phyloP scores from a whole-genome alignment of 108 stramenopile genomes.

The Halocafeteria seosinensis region DNA sequence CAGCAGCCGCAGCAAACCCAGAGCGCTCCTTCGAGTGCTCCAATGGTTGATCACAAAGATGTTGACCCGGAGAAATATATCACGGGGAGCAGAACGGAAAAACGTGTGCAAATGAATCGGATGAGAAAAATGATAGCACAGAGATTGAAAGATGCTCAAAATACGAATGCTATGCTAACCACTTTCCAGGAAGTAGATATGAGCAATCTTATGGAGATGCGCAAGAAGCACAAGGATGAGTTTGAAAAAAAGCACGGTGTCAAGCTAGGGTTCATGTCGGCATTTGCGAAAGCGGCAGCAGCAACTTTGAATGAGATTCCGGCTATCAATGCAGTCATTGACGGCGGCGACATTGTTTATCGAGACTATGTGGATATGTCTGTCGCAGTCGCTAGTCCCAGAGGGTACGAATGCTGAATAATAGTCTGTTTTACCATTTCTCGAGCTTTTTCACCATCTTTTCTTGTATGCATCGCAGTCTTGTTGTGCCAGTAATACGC shows the following conservation, averaged over 20 bases:
- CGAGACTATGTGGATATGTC: constrained; percentile 88
- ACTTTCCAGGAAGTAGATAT: constrained; percentile 99
- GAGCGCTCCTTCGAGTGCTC: background rate
- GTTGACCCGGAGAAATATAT: background rate
- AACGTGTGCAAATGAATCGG: constrained; percentile 92
- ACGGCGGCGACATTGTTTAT: constrained; percentile 96
- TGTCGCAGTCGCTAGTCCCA: constrained; percentile 86
- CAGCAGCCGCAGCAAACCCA: background rate
- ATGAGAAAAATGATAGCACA: constrained; percentile 91
- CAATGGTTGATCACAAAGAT: no score
- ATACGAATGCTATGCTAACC: constrained; percentile 95
- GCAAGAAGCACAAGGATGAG: constrained; percentile 76
- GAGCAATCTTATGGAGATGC: constrained; percentile 84
- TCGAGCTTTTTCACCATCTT: no score
- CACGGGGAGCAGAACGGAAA: constrained; percentile 56
- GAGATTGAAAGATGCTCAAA: constrained; percentile 92
- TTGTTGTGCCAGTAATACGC: constrained; percentile 91
- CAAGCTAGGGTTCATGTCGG: constrained; percentile 94
- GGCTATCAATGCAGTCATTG: constrained; percentile 92
- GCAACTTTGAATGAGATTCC: constrained; percentile 75
- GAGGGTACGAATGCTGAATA: no score
- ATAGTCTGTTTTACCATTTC: no score
- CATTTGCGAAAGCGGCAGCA: constrained; percentile 87
- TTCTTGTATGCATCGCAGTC: no score
- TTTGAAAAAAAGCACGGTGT: constrained; percentile 88